Evolutionary conservation across 257 asterid genomes (phyloP), one percentile per base, ranked within the genome.

Genomic region (Solanum lignicaule): DNA sequence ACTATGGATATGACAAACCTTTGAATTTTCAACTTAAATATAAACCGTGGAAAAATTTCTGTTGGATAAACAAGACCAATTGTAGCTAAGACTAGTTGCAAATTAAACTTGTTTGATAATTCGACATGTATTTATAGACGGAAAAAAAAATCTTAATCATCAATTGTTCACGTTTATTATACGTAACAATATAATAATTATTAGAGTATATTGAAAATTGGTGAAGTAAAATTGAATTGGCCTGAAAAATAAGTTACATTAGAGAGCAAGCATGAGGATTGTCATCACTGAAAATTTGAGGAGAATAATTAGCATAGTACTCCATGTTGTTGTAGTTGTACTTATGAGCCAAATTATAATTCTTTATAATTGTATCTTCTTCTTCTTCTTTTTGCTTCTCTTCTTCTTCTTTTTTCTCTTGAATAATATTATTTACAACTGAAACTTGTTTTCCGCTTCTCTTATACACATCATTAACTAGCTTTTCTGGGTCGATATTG

Each of bases 211-310:
- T 20, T 55, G 65, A 55, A 55, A 55, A 20, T 55, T 20, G 65
- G 11, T 55, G 65, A 7, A 55, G 65, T 55, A 55, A 55, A 58
- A 58, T 58, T 58, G 11, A 58, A n/a, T 62, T 62, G 7, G 71
- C 32, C 16, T 62, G 32, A 62, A 68, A 29, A 29, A 6, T 27
- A 27, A 79, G 20, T 93, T 90, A 96, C 98, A 94, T 94, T 38
- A 95, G 85, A 78, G 87, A 83, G 91, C 98, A 96, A 81, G 99
- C 99, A 87, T 96, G 88, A 3, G 99, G 98, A 83, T 96, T 96
- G 87, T 95, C 98, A 74, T 96, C 99, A 39, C 98, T 96, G 94
- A 95, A 96, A n/a, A 95, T 27, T 86, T 95, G 95, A 89, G 97
- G 98, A 14, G 95, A 92, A 88, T 94, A 91, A 43, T 79, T 43